These are phyloP conservation scores for Ambrosia trifida DNA, from an alignment of 129 eudicot species.

Conservation along the genomic window DNA sequence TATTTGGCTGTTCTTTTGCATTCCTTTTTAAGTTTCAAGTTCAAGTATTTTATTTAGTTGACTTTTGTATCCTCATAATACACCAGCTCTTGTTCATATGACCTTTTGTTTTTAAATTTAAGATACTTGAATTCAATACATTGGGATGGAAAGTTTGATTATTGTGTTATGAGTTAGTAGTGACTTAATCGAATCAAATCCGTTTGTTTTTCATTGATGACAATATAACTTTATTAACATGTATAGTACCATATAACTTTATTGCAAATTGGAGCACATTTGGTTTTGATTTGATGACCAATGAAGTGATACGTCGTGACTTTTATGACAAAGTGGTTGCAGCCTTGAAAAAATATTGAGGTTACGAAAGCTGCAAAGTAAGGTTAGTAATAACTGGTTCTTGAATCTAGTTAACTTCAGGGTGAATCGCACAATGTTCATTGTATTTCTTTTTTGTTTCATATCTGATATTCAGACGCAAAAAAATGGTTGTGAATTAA, in stretches of 20 bases:
- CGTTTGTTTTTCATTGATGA: too few species aligned
- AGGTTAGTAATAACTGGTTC: constrained; percentile 40
- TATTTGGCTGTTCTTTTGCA: neutral
- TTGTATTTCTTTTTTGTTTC: neutral
- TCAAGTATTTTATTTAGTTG: neutral
- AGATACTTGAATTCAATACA: too few species aligned
- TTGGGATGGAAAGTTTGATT: too few species aligned
- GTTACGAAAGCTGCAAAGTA: constrained; percentile 68
- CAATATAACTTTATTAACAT: too few species aligned
- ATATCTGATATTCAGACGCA: constrained; percentile 27
- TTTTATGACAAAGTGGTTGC: constrained; percentile 93
- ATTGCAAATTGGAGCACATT: too few species aligned
- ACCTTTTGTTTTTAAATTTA: neutral
- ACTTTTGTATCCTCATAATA: neutral
- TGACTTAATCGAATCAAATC: too few species aligned
- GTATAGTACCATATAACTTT: too few species aligned
- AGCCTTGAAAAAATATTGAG: constrained; percentile 82
- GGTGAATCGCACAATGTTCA: neutral
- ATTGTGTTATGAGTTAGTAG: too few species aligned
- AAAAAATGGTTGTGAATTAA: constrained; percentile 59
- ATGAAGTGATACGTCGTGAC: constrained; percentile 43
- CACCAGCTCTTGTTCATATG: neutral
- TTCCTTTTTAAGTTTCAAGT: neutral
- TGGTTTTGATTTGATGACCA: too few species aligned
- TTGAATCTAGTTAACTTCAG: neutral